phyloP scores from a whole-genome alignment of 176 grass and related monocot genomes.

The Bolboschoenus planiculmis region DNA sequence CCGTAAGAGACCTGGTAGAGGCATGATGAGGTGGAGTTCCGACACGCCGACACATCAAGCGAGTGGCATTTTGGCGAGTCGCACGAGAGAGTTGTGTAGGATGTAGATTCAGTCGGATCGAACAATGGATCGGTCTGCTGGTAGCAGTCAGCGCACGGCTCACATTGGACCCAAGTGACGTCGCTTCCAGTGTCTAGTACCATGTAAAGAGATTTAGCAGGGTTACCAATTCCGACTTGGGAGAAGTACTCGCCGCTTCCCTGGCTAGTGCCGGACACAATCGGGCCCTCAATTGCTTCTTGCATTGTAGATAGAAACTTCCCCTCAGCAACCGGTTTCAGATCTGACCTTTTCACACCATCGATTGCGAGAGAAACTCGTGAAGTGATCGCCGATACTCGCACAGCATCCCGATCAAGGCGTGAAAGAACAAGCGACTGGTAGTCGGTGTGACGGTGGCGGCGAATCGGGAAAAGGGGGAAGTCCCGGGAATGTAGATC shows the following conservation, averaged over 20 bases:
- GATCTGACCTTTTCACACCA: conserved; percentile 24
- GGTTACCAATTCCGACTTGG: conserved; percentile 56
- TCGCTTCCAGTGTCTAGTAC: conserved; percentile 97
- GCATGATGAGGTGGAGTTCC: conserved; percentile 52
- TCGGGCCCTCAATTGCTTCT: conserved; percentile 54
- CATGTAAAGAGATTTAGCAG: conserved; percentile 61
- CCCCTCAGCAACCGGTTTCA: conserved; percentile 22
- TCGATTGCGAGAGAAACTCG: conserved; percentile 45
- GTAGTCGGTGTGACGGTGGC: conserved; percentile 37
- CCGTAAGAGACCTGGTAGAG: conserved; percentile 88
- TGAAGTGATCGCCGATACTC: conserved; percentile 35
- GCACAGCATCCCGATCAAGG: conserved; percentile 48
- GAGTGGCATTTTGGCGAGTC: conserved; percentile 48
- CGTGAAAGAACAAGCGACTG: conserved; percentile 35
- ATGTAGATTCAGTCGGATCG: conserved; percentile 52
- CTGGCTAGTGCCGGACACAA: conserved; percentile 66
- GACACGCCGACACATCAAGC: conserved; percentile 74
- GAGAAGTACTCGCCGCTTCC: conserved; percentile 99
- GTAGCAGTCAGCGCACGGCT: conserved; percentile 93
- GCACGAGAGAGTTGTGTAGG: conserved; percentile 58
- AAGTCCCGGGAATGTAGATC: conserved; percentile 66
- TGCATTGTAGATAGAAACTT: not conserved
- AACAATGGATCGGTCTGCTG: conserved; percentile 79
- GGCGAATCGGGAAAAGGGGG: conserved; percentile 28
- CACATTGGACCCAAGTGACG: conserved; percentile 90